Base-by-base conservation (phyloP, 2,329 filamentous ascomycete genomes). In the Esteya vermicola region DNA sequence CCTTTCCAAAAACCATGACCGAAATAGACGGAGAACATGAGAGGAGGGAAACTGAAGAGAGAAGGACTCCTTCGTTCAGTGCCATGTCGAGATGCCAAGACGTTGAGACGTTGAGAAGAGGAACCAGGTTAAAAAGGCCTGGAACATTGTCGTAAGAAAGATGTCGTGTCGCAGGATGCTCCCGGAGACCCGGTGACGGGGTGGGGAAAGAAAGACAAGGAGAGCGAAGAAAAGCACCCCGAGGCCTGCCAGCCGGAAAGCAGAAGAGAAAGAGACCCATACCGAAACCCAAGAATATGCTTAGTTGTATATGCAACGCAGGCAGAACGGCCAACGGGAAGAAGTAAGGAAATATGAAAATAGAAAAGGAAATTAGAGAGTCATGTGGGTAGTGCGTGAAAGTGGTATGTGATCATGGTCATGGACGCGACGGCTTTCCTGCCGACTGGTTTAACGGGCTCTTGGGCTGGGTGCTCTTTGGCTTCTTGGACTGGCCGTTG, bases 401-500 rank as follows among this genome's bases (percentile, higher is more conserved):
- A 30, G 13, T 19, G 14, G 18, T 14, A 18, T 13, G 14, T 19
- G 23, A 7, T 19, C 22, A 8, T 9, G 18, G 20, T 37, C 18
- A 45, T n/a, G n/a, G 43, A 18, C 31, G 28, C 4, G 30, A 16
- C 9, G 42, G 28, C 39, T 46, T 47, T 21, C 40, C 19, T 19
- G 34, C 14, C 33, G 27, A 14, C 33, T 34, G 39, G 13, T 39
- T 40, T 20, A 37, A 28, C 20, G 41, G n/a, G 19, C 16, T 30
- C 10, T 33, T 36, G 18, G 13, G 14, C 4, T 6, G 12, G 6
- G 34, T 7, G 18, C 23, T 21, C 32, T 21, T 28, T 31, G 28
- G 51, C 48, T 43, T 47, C 36, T 42, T 47, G 23, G 28, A 19
- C 16, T 45, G 40, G n/a, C 45, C 47, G 19, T 47, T 49, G 18